A percentile compares a stretch with the other conserved stretches of the same genome.
Evolutionary conservation across 2,329 filamentous ascomycete genomes (phyloP).

Genomic region (Graphilbum ipis-grandicollis): DNA sequence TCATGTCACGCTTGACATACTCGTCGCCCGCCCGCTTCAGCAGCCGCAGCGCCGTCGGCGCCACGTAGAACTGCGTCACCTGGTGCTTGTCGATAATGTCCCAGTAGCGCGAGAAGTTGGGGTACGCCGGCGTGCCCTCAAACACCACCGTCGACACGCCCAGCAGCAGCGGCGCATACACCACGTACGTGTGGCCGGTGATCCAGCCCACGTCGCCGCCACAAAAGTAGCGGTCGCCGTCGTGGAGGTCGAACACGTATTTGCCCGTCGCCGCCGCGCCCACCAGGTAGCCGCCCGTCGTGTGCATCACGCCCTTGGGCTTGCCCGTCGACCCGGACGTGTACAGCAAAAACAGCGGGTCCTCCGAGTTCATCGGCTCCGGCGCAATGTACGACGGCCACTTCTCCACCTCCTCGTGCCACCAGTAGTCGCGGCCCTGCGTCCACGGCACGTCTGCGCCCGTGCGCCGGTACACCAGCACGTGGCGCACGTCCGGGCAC

Average conservation of each 20-base stretch:
- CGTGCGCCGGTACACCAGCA: constrained; percentile 88
- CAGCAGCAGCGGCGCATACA: constrained; percentile 84
- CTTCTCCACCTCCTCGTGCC: constrained; percentile 97
- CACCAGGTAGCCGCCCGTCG: constrained; percentile 85
- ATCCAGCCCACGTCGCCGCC: constrained; percentile 99
- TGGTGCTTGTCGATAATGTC: constrained; percentile 91
- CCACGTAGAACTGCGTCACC: constrained; percentile 96
- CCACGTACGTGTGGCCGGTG: constrained; percentile 94
- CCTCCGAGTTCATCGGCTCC: constrained; percentile 79
- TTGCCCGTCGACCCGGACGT: constrained; percentile 96
- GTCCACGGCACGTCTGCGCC: constrained; percentile 88
- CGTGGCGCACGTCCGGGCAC: constrained; percentile 72
- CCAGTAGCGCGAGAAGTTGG: constrained; percentile 97
- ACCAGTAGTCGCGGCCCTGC: constrained; percentile 80
- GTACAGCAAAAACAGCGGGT: constrained; percentile 93
- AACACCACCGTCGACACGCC: constrained; percentile 94
- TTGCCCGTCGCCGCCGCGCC: constrained; percentile 89
- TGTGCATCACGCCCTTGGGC: constrained; percentile 98
- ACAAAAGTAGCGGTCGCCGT: constrained; percentile 88
- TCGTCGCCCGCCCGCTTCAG: constrained; percentile 92
- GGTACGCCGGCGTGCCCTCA: constrained; percentile 93
- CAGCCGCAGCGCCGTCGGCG: constrained; percentile 79
- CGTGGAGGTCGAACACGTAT: constrained; percentile 97
- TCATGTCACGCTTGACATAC: constrained; percentile 80
- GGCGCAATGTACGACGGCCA: constrained; percentile 86